Conservation (phyloP, 2,329 filamentous ascomycete genomes). For the Colletotrichum salicis region DNA sequence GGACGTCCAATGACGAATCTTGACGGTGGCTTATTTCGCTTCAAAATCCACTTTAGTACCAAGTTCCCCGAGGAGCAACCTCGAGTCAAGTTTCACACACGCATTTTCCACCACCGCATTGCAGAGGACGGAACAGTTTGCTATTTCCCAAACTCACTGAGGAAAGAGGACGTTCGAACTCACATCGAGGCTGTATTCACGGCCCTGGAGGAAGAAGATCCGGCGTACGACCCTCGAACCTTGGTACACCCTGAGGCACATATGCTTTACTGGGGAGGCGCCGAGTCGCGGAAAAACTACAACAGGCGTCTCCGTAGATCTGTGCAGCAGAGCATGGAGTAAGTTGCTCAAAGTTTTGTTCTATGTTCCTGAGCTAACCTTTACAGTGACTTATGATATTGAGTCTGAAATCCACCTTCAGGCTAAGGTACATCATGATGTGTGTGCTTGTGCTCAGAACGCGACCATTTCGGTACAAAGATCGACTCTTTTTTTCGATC, state of each 20-base stretch:
- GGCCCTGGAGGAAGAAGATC: constrained; percentile 86
- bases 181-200: constrained; percentile 87
- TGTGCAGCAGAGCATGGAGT: constrained; percentile 76
- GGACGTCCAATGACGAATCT: constrained; percentile 92
- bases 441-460: background rate
- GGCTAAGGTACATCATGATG: background rate
- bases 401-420: background rate
- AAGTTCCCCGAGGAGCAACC: constrained; percentile 91
- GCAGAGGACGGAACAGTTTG: constrained; percentile 83
- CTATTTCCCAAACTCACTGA: constrained; percentile 73
- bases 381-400: constrained; percentile 24
- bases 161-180: constrained; percentile 79
- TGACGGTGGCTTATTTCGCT: constrained; percentile 88
- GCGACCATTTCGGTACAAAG: background rate
- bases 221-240: constrained; percentile 89
- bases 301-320: constrained; percentile 82
- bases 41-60: constrained; percentile 82
- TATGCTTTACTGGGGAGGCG: constrained; percentile 84
- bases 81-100: constrained; percentile 81
- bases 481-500: background rate
- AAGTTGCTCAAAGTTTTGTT: constrained; percentile 41
- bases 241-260: constrained; percentile 88
- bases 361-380: background rate
- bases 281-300: constrained; percentile 85
- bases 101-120: constrained; percentile 89